Evolutionary conservation across 306 rosid species (phyloP), one percentile per base, ranked within the genome.

Genomic region (Vicia faba): DNA sequence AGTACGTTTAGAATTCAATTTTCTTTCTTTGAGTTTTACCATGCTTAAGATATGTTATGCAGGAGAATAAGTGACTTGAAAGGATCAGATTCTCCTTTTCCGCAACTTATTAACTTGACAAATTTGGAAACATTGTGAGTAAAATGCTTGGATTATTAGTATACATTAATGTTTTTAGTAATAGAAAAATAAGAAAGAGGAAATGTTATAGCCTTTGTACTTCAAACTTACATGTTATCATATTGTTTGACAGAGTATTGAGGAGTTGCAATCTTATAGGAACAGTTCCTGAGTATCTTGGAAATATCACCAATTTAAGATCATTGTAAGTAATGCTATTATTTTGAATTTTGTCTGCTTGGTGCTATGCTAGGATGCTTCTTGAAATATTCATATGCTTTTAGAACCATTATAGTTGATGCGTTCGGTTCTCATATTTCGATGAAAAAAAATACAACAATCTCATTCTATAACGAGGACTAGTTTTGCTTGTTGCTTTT

Each of bases 31-130:
- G 54, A 20, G 15, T 33, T 48, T 36, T 53, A 48, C 38, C 38
- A 19, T 66, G 58, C n/a, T 64, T 55, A 11, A 53, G 50, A 60
- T 50, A 49, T 58, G 28, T 59, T 31, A 23, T 75, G 79, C 80
- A 91, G 97, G 89, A 88, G 95, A 77, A 77, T 91, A 26, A 80
- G 77, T 23, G 91, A 88, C 79, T 78, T 91, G 80, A 82, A 44
- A 66, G 96, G 96, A 75, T 13, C 89, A 4, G 76, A 75, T 55
- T 72, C 83, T 14, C 3, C 23, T 12, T 82, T 91, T 71, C 97
- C 95, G 0, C 68, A 20, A 13, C 80, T 91, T 20, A 28, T 31
- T 15, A 41, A 75, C 50, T 44, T 85, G 83, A 82, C n/a, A 61
- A 72, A 59, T 0, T 23, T 80, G 75, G 71, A 55, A 16, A 54